These are phyloP conservation scores for Fraxinus latifolia DNA, from an alignment of 305 asterid genomes.

Conservation along the genomic window DNA sequence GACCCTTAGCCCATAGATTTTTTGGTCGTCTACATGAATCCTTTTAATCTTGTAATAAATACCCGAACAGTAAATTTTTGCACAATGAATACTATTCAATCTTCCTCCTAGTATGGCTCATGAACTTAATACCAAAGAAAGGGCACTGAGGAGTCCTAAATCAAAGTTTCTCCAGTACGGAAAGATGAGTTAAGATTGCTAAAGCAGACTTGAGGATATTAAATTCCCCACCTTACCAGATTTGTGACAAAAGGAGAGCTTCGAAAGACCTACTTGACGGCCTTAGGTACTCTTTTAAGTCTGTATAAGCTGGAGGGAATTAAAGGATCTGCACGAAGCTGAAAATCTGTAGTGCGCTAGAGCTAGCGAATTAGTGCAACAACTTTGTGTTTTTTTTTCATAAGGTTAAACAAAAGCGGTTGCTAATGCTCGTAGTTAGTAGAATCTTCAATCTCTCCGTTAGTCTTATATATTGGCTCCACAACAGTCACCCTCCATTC, in stretches of 20 bases:
- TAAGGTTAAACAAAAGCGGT: neutral
- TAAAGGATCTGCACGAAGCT: neutral
- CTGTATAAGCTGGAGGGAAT: neutral
- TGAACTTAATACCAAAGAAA: neutral
- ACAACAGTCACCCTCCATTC: neutral
- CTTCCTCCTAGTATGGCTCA: neutral
- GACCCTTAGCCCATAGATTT: neutral
- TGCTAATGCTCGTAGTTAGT: neutral
- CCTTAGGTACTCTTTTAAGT: neutral
- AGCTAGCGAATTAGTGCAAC: neutral
- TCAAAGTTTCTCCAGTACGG: neutral
- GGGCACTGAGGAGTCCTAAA: neutral
- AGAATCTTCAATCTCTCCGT: neutral
- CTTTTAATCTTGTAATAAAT: neutral
- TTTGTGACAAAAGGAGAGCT: neutral
- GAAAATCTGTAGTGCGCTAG: neutral
- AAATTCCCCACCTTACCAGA: neutral
- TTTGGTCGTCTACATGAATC: neutral
- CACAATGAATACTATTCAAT: neutral
- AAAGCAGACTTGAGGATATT: neutral
- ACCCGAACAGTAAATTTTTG: neutral
- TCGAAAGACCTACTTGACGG: neutral
- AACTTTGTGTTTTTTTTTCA: neutral
- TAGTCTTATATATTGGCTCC: neutral
- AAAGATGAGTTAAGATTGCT: neutral